Base-by-base conservation (phyloP, 495 filamentous ascomycete genomes). In the Pseudoneurospora amorphoporcata region DNA sequence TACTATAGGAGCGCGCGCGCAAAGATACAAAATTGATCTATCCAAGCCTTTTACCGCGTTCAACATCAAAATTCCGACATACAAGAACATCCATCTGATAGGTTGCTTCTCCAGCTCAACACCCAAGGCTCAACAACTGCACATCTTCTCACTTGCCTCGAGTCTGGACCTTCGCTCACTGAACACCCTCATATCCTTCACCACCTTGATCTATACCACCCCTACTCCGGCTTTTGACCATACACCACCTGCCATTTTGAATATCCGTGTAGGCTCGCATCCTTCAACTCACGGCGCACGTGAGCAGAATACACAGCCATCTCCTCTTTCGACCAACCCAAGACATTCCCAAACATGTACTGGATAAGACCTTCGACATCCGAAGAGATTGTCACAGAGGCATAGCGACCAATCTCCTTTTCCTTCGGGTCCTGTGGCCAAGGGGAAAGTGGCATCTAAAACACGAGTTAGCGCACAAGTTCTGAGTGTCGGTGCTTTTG, bases 391-490 rank as follows among this genome's bases (percentile, higher is more conserved):
- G 84, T 79, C 35, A 79, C 78, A 23, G 81, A 76, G 37, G 78
- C 75, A 68, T 80, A 84, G 38, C 78, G 68, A 37, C 90, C 89
- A 39, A 90, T 73, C 40, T 82, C 79, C 68, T 84, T 87, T 45
- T 87, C 69, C n/a, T 81, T 82, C 12, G 80, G 81, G 73, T 92
- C 86, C 68, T 82, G 82, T 0, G 89, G 83, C 89, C 88, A 90
- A 9, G 84, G 79, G 39, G 89, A 90, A 8, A 83, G 79, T 4
- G 90, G 90, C 37, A 87, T 79, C 75, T 88, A 53, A 23, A 53
- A 53, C 45, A 23, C 45, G 12, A 53, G 19, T 53, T 23, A 53
- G 45, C 45, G 9, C 10, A 23, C 45, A 23, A 53, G 4, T 53
- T 23, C 19, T 19, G 9, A 23, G n/a, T 12, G n/a, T 3, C n/a